Evolutionary conservation across 2,329 filamentous ascomycete genomes (phyloP), one percentile per base, ranked within the genome.

Genomic region (Exophiala spinifera): DNA sequence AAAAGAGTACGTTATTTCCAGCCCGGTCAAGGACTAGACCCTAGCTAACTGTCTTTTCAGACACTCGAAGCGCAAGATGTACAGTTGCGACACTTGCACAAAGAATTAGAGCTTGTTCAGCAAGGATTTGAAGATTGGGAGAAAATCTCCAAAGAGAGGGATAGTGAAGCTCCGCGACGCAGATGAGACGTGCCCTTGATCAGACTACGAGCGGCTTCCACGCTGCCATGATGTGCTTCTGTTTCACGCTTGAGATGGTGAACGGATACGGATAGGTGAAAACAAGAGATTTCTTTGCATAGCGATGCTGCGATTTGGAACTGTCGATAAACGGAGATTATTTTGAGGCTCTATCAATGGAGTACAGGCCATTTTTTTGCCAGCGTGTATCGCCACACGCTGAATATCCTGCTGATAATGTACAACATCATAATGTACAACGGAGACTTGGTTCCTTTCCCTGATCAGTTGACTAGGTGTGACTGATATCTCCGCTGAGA

Each of bases 61-160:
- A 76, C 78, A 56, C 67, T 79, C 50, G 74, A 77, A 57, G 74
- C 77, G 54, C 79, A 79, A 61, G 72, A 76, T 49, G 69, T 71
- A 19, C 76, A 79, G 61, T 72, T 79, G 50, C 71, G 78, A 61
- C 82, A 85, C 68, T 70, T 86, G 56, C 78, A 79, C 60, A 83
- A 83, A 66, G 82, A 85, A 71, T 66, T 86, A 54, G 76, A 75
- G 42, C 74, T 80, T 21, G 76, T 84, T 51, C 78, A 78, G 66
- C 78, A 79, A 62, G 83, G 86, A 57, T 83, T 80, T 55, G 75
- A 77, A 25, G 79, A 79, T 57, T 81, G 80, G 69, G 75, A 83
- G 59, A 69, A 70, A 49, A 46, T 62, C n/a, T 54, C 56, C 21
- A 62, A 51, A 28, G 57, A 57, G 19, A 33, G 49, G 28, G 53